Percentiles rank a stretch among this genome's conserved stretches.
These are phyloP conservation scores for Paradendryphiella salina DNA, from an alignment of 2,329 filamentous ascomycete genomes.

Conservation along the genomic window DNA sequence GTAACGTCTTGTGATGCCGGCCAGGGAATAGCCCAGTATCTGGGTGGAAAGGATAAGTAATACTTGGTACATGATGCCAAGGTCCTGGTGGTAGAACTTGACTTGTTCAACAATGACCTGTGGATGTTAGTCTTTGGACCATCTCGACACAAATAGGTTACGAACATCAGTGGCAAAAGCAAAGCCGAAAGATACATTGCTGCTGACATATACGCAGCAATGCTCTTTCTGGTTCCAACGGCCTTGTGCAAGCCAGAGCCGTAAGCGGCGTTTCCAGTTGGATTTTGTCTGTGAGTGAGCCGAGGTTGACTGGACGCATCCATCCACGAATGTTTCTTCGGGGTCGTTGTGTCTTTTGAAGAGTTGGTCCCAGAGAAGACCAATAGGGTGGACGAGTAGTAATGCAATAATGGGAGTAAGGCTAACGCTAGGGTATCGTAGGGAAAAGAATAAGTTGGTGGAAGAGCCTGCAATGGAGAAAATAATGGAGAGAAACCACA, in stretches of 20 bases:
- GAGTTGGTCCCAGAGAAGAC: constrained; percentile 74
- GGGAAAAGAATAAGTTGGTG: constrained; percentile 84
- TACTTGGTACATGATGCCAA: constrained; percentile 75
- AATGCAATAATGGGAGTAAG: constrained; percentile 88
- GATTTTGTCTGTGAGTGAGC: constrained; percentile 18
- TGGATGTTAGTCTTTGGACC: constrained; percentile 15
- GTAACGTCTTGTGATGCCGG: constrained; percentile 77
- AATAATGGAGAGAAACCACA: constrained; percentile 80
- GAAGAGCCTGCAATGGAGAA: constrained; percentile 81
- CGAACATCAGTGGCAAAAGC: constrained; percentile 80
- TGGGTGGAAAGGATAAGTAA: constrained; percentile 84
- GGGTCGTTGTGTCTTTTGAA: constrained; percentile 65
- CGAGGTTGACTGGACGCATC: constrained; percentile 49
- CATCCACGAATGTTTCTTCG: constrained; percentile 60
- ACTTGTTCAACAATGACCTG: constrained; percentile 84
- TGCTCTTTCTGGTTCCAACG: constrained; percentile 88
- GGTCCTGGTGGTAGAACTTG: constrained; percentile 83
- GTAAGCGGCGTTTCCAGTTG: constrained; percentile 51
- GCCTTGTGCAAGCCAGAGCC: constrained; percentile 78
- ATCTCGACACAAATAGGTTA: constrained; percentile 1
- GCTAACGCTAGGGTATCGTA: constrained; percentile 86
- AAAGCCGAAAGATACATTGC: constrained; percentile 87
- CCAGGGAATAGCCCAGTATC: constrained; percentile 83
- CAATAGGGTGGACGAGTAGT: constrained; percentile 80
- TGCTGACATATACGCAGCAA: constrained; percentile 85